phyloP scores from a whole-genome alignment of 2,329 filamentous ascomycete genomes.

The Phyllosticta ampelicida region DNA sequence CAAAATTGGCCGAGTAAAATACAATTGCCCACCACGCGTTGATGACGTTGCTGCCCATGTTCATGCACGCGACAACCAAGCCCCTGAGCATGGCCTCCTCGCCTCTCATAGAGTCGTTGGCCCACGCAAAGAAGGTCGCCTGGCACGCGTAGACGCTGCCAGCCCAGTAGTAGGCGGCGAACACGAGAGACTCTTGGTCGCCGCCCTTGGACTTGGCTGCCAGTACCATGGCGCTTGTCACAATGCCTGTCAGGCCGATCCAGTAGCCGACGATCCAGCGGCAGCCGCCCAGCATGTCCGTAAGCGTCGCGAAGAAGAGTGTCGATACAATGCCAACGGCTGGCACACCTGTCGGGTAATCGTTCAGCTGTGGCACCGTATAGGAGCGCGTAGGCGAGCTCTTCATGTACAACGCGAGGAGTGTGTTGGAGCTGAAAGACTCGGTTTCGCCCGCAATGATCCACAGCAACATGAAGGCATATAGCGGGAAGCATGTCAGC shows the following conservation, averaged over 20 bases:
- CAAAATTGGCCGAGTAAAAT: slow-evolving; percentile 57
- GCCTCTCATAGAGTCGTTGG: slow-evolving; percentile 57
- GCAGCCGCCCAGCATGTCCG: slow-evolving; percentile 53
- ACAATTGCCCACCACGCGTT: slow-evolving; percentile 66
- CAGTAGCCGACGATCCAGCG: slow-evolving; percentile 57
- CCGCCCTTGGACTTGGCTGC: slow-evolving; percentile 16
- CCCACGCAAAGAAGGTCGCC: slow-evolving; percentile 66
- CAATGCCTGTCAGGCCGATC: slow-evolving; percentile 53
- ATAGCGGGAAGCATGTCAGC: slow-evolving; percentile 52
- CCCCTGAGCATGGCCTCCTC: slow-evolving; percentile 53
- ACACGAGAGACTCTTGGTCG: slow-evolving; percentile 39
- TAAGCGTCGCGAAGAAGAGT: slow-evolving; percentile 58
- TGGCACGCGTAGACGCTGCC: slow-evolving; percentile 62
- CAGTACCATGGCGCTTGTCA: slow-evolving; percentile 52
- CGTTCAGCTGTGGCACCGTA: slow-evolving; percentile 40
- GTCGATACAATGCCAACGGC: slow-evolving; percentile 46
- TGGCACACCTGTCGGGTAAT: slow-evolving; percentile 43
- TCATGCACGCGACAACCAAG: slow-evolving; percentile 63
- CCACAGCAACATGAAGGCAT: slow-evolving; percentile 57
- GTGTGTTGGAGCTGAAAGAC: slow-evolving; percentile 55
- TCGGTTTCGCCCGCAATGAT: slow-evolving; percentile 62
- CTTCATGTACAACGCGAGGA: slow-evolving; percentile 44
- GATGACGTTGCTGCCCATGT: slow-evolving; percentile 54
- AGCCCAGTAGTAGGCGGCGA: slow-evolving; percentile 60
- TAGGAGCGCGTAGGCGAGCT: slow-evolving; percentile 35